phyloP scores from a whole-genome alignment of 108 stramenopile species.

The Aurantiochytrium sp. region DNA sequence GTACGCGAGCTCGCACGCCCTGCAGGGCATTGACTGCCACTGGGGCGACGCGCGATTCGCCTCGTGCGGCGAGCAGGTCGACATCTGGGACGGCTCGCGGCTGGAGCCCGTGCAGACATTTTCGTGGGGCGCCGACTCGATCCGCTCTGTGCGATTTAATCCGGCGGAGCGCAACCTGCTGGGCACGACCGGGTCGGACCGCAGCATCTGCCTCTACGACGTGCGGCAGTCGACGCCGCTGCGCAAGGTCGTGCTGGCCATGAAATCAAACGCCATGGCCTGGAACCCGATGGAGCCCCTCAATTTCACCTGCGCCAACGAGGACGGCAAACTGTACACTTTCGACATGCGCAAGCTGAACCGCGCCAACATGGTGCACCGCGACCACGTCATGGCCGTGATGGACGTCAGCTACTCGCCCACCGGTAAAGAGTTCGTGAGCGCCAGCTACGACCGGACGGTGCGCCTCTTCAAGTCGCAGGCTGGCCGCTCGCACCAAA shows the following conservation, averaged over 20 bases:
- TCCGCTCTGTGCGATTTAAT: conserved; percentile 82
- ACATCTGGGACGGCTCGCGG: conserved; percentile 82
- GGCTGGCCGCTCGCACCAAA: conserved; percentile 68
- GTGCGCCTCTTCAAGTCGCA: conserved; percentile 75
- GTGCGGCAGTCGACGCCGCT: conserved; percentile 72
- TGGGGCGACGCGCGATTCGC: conserved; percentile 59
- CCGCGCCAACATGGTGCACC: conserved; percentile 80
- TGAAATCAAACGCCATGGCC: conserved; percentile 88
- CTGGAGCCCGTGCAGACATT: conserved; percentile 71
- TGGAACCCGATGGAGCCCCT: conserved; percentile 99
- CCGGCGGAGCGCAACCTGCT: conserved; percentile 87
- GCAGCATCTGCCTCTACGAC: conserved; percentile 89
- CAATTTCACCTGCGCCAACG: conserved; percentile 93
- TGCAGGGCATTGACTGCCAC: conserved; percentile 90
- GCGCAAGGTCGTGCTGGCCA: conserved; percentile 80
- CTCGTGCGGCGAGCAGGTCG: conserved; percentile 50
- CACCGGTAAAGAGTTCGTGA: conserved; percentile 92
- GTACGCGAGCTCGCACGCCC: conserved; percentile 54
- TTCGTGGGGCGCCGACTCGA: conserved; percentile 84
- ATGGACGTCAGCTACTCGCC: conserved; percentile 87
- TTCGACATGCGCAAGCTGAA: conserved; percentile 93
- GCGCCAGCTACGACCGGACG: conserved; percentile 90
- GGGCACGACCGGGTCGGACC: conserved; percentile 79
- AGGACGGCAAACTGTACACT: conserved; percentile 83
- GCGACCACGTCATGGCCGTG: conserved; percentile 94